Conservation (phyloP, 1,139 yeast genomes). For the Kodamaea ohmeri region DNA sequence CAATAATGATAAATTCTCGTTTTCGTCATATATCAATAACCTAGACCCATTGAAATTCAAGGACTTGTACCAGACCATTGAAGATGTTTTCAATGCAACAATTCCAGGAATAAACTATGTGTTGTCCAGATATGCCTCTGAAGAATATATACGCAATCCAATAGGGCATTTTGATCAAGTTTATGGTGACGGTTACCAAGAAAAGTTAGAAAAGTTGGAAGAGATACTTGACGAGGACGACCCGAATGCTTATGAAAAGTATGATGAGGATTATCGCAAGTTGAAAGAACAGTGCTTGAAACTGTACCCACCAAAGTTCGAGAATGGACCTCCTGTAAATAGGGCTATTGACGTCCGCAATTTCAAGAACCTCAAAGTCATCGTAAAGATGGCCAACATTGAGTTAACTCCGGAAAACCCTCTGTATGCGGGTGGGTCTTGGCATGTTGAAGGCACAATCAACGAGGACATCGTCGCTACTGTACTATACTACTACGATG, state of each 20-base stretch:
- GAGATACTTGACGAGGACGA: constrained; percentile 6
- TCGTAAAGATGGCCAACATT: constrained; percentile 42
- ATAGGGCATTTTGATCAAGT: constrained; percentile 17
- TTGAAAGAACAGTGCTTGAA: constrained; percentile 16
- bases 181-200: constrained; percentile 16
- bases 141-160: constrained; percentile 16
- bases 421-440: constrained; percentile 38
- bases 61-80: constrained; percentile 29
- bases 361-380: constrained; percentile 31
- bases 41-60: constrained; percentile 30
- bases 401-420: constrained; percentile 44
- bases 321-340: constrained; percentile 18
- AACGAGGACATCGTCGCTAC: constrained; percentile 47
- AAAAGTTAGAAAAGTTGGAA: constrained; percentile 6
- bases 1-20: constrained; percentile 16
- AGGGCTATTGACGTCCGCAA: constrained; percentile 18
- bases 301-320: constrained; percentile 10
- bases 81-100: constrained; percentile 25
- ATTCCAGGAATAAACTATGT: constrained; percentile 32
- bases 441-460: constrained; percentile 47
- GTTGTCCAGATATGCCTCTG: constrained; percentile 25
- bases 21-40: constrained; percentile 40
- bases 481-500: constrained; percentile 41
- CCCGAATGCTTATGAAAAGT: constrained; percentile 5
- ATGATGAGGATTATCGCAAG: constrained; percentile 15